Evolutionary conservation across 768 basidiomycete species (phyloP).

Genomic region (Suillus cothurnatus): DNA sequence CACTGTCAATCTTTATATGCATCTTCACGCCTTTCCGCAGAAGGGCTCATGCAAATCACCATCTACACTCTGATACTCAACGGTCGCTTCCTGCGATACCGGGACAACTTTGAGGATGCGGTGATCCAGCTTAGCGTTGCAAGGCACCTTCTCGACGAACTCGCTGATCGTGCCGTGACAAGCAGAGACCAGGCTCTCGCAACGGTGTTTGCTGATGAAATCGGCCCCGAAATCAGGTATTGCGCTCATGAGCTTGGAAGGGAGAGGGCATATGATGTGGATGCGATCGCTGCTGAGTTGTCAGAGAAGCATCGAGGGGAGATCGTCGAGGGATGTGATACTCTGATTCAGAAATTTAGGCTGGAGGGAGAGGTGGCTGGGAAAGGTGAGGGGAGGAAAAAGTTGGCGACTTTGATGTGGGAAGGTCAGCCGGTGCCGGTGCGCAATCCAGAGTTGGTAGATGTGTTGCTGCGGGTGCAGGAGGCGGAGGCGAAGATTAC

Average conservation of each 20-base stretch:
- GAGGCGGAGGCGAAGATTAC: constrained; percentile 67
- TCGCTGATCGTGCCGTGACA: constrained; percentile 63
- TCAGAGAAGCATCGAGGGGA: constrained; percentile 56
- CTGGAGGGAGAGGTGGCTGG: constrained; percentile 40
- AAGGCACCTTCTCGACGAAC: constrained; percentile 67
- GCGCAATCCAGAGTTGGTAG: constrained; percentile 89
- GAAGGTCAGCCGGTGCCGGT: constrained; percentile 84
- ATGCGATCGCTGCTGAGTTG: constrained; percentile 69
- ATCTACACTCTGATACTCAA: constrained; percentile 81
- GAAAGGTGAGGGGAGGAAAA: constrained; percentile 48
- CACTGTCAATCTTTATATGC: constrained; percentile 68
- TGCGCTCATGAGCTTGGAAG: constrained; percentile 88
- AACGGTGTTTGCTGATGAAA: constrained; percentile 79
- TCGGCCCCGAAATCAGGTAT: constrained; percentile 89
- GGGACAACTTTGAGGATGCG: constrained; percentile 74
- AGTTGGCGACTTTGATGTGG: constrained; percentile 68
- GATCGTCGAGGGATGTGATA: constrained; percentile 65
- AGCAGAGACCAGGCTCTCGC: constrained; percentile 89
- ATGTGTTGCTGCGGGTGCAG: constrained; percentile 81
- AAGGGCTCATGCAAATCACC: constrained; percentile 66
- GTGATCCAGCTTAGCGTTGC: constrained; percentile 79
- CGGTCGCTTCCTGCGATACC: constrained; percentile 80
- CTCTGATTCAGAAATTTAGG: constrained; percentile 52
- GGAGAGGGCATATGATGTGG: constrained; percentile 78
- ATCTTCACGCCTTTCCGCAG: constrained; percentile 52